phyloP scores from a whole-genome alignment of 1,284 basidiomycete species.

The Mycena citricolor region DNA sequence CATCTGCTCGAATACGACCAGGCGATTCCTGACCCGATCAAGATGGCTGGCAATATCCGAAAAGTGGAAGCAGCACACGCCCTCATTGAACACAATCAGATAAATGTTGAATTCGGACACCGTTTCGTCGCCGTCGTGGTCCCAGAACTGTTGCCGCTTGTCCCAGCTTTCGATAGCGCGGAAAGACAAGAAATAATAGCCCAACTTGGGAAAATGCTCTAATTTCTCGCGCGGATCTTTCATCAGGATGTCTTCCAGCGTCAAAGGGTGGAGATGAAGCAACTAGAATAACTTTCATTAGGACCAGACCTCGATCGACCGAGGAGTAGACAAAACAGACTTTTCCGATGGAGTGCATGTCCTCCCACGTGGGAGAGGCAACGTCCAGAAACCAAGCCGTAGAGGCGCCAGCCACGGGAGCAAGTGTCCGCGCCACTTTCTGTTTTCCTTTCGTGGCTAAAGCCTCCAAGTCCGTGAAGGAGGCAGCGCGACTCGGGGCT shows the following conservation, averaged over 20 bases:
- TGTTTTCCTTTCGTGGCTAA: conserved; percentile 44
- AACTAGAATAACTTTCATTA: too few species aligned
- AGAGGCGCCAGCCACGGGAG: conserved; percentile 17
- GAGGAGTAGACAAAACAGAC: conserved; percentile 35
- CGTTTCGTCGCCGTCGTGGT: conserved; percentile 8
- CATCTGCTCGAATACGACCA: conserved; percentile 58
- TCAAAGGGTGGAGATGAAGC: conserved; percentile 89
- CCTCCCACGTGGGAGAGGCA: conserved; percentile 86
- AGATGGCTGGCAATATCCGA: conserved; percentile 86
- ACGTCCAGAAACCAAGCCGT: conserved; percentile 94
- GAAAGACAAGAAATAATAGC: conserved; percentile 93
- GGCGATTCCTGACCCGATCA: conserved; percentile 73
- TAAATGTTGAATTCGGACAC: conserved; percentile 87
- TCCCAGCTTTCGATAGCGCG: conserved; percentile 74
- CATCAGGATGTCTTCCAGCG: conserved; percentile 94
- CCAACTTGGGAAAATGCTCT: conserved; percentile 84
- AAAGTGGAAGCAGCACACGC: conserved; percentile 83
- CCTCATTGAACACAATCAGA: conserved; percentile 87
- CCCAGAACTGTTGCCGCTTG: conserved; percentile 36
- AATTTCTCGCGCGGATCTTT: conserved; percentile 93
- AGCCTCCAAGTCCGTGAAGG: conserved; percentile 30
- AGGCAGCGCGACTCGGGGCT: conserved; percentile 30
- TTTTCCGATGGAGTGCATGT: conserved; percentile 87
- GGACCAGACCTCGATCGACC: conserved; percentile 2
- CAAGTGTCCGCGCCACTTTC: conserved; percentile 5